These are phyloP conservation scores for Suillus hirtellus DNA, from an alignment of 768 basidiomycete species.

Conservation along the genomic window DNA sequence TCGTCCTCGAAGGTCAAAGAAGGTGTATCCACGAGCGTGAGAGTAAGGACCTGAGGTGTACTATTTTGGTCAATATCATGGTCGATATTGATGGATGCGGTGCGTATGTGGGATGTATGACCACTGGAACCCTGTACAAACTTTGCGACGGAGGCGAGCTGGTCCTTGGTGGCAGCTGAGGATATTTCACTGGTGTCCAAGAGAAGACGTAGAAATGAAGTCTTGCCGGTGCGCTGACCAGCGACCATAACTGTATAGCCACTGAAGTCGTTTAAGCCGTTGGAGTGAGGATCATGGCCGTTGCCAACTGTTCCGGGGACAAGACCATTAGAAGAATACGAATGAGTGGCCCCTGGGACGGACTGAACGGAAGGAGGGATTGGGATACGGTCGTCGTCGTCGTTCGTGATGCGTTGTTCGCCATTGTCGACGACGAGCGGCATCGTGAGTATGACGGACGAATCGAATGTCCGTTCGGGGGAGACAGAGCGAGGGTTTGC, in stretches of 20 bases:
- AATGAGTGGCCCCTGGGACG: conserved; percentile 25
- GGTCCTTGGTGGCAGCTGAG: conserved; percentile 62
- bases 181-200: conserved; percentile 79
- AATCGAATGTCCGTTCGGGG: conserved; percentile 50
- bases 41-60: conserved; percentile 51
- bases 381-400: conserved; percentile 37
- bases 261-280: conserved; percentile 25
- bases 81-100: conserved; percentile 72
- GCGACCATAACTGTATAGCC: conserved; percentile 77
- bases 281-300: conserved; percentile 26
- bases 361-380: conserved; percentile 28
- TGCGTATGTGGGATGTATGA: conserved; percentile 71
- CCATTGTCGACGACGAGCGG: conserved; percentile 59
- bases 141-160: conserved; percentile 78
- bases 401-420: conserved; percentile 51
- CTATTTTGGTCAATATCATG: conserved; percentile 50
- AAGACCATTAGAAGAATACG: conserved; percentile 28
- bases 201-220: conserved; percentile 81
- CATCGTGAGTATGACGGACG: conserved; percentile 31
- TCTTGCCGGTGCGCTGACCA: conserved; percentile 82
- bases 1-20: conserved; percentile 76
- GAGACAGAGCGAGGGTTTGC: conserved; percentile 45
- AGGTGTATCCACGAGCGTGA: conserved; percentile 81
- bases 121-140: conserved; percentile 75
- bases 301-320: conserved; percentile 29